These are phyloP conservation scores for Ascosphaera apis DNA, from an alignment of 2,329 filamentous ascomycete genomes.

Conservation along the genomic window DNA sequence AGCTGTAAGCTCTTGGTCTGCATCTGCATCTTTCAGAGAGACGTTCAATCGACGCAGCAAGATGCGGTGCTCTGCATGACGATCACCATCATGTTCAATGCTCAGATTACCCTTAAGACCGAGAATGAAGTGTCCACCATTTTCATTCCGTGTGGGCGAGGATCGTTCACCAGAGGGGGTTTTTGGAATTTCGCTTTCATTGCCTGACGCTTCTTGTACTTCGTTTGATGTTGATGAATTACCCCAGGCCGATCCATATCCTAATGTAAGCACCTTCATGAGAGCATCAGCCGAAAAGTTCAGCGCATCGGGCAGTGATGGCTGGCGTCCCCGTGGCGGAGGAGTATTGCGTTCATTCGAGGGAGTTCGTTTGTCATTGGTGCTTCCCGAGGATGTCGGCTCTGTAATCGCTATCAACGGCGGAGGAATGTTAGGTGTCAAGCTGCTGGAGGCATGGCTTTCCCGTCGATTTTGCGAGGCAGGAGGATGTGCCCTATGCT, in stretches of 20 bases:
- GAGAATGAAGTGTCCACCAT: conserved; percentile 18
- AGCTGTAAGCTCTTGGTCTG: conserved; percentile 8
- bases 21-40: background rate
- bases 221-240: too few relatives aligned
- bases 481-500: background rate
- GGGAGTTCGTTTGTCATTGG: conserved; percentile 4
- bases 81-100: conserved; percentile 13
- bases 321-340: conserved; percentile 6
- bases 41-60: background rate
- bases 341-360: conserved; percentile 5
- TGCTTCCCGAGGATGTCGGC: conserved; percentile 6
- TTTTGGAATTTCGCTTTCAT: too few relatives aligned
- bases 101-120: conserved; percentile 21
- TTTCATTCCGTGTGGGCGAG: conserved; percentile 6
- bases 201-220: too few relatives aligned
- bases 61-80: background rate
- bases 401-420: conserved; percentile 15
- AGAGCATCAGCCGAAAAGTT: conserved; percentile 20
- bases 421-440: conserved; percentile 21
- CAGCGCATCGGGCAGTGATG: conserved; percentile 8
- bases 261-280: conserved; percentile 27
- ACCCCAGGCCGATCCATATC: conserved; percentile 26
- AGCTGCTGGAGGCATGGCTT: conserved; percentile 7
- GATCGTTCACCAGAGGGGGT: background rate
- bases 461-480: conserved; percentile 4